phyloP scores from a whole-genome alignment of 331 rosid species.

The Stylosanthes scabra region DNA sequence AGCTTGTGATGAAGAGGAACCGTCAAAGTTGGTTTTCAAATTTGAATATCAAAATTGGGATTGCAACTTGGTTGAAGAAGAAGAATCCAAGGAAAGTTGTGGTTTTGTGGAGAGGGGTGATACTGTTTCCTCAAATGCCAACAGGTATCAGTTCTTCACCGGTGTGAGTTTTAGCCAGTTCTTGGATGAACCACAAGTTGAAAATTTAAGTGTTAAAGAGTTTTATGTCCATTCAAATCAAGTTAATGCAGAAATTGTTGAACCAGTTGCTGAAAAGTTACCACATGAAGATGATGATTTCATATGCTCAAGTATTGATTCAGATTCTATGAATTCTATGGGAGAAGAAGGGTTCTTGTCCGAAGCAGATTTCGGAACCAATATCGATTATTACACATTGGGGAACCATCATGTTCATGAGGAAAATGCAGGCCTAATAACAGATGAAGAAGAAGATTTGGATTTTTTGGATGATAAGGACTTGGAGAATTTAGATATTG shows the following conservation, averaged over 20 bases:
- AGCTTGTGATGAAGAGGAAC: conserved; percentile 33
- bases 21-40: conserved; percentile 61
- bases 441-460: conserved; percentile 42
- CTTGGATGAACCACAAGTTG: conserved; percentile 57
- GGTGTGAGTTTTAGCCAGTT: conserved; percentile 52
- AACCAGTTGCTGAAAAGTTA: conserved; percentile 33
- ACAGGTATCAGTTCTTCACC: conserved; percentile 56
- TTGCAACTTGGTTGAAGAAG: conserved; percentile 39
- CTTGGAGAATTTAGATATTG: conserved; percentile 43
- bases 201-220: conserved; percentile 52
- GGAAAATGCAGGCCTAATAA: conserved; percentile 30
- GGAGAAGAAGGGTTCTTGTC: conserved; percentile 55
- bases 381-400: conserved; percentile 32
- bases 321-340: conserved; percentile 46
- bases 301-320: conserved; percentile 49
- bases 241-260: conserved; percentile 33
- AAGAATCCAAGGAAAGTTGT: conserved; percentile 49
- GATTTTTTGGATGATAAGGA: conserved; percentile 33
- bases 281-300: conserved; percentile 52
- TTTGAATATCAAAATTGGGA: conserved; percentile 71
- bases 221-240: conserved; percentile 38
- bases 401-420: conserved; percentile 38
- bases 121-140: conserved; percentile 31
- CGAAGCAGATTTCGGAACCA: conserved; percentile 55
- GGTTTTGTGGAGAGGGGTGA: conserved; percentile 41